Conservation (phyloP, 305 asterid species). For the Solanum hybrid region DNA sequence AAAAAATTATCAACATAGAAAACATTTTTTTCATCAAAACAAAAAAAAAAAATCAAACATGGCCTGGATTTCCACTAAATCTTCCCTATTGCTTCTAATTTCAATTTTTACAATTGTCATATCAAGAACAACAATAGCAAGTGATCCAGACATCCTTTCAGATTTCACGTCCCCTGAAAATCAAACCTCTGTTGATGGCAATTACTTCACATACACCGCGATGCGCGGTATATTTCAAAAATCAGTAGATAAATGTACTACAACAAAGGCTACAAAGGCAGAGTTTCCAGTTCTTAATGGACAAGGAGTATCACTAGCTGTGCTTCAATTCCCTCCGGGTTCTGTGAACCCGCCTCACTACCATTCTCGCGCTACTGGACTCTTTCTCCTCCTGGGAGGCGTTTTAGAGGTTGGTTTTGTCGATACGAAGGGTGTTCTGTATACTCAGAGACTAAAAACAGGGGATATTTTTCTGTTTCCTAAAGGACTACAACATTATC, state of each 20-base stretch:
- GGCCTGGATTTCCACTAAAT: background rate
- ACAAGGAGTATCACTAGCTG: background rate
- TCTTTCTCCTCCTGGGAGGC: background rate
- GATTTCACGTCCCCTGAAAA: background rate
- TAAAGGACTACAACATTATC: constrained; percentile 1
- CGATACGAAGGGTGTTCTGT: background rate
- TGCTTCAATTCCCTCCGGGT: background rate
- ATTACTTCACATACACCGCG: background rate
- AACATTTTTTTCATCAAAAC: background rate
- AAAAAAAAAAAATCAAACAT: background rate
- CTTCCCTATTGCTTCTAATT: background rate
- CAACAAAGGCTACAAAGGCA: background rate
- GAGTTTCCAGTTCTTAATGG: background rate
- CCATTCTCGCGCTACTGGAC: background rate
- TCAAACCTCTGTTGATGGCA: background rate
- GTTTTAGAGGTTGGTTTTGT: background rate
- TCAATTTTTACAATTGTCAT: background rate
- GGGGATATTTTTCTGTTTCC: background rate
- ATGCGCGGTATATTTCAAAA: constrained; percentile 3
- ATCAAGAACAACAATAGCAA: background rate
- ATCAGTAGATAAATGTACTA: background rate
- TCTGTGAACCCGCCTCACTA: background rate
- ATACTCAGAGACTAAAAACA: background rate
- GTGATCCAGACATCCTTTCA: background rate
- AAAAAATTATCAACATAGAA: background rate